Percentiles rank a stretch among this genome's conserved stretches.
phyloP scores from a whole-genome alignment of 2,329 filamentous ascomycete genomes.

The Penicillium sp. region DNA sequence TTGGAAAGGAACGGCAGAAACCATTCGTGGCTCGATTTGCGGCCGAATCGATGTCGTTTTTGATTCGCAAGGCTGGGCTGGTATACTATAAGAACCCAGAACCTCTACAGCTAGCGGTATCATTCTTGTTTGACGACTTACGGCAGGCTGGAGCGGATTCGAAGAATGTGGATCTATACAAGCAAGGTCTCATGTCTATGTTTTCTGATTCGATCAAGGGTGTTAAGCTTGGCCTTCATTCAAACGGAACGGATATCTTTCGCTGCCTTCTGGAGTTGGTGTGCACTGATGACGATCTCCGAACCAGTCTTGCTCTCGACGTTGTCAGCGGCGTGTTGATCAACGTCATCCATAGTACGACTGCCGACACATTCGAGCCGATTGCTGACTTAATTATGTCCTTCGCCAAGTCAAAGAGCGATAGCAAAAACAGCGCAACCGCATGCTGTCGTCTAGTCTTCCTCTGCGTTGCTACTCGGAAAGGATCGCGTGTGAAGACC shows the following conservation, averaged over 20 bases:
- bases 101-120: slow-evolving; percentile 72
- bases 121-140: slow-evolving; percentile 74
- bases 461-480: slow-evolving; percentile 76
- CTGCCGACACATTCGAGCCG: slow-evolving; percentile 71
- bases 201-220: slow-evolving; percentile 80
- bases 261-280: slow-evolving; percentile 53
- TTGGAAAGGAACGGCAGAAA: slow-evolving; percentile 82
- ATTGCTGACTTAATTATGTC: slow-evolving; percentile 68
- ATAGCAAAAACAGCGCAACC: slow-evolving; percentile 46
- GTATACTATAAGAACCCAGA: slow-evolving; percentile 73
- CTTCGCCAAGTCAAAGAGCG: slow-evolving; percentile 45
- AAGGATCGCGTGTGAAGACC: slow-evolving; percentile 72
- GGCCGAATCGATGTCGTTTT: slow-evolving; percentile 91
- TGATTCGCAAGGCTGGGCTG: slow-evolving; percentile 85
- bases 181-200: slow-evolving; percentile 88
- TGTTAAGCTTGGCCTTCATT: slow-evolving; percentile 62
- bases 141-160: slow-evolving; percentile 37
- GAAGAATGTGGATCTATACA: slow-evolving; percentile 64
- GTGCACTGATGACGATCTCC: slow-evolving; percentile 34
- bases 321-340: slow-evolving; percentile 78
- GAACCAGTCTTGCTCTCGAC: slow-evolving; percentile 53
- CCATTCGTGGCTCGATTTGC: slow-evolving; percentile 89
- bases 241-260: slow-evolving; percentile 60
- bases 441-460: slow-evolving; percentile 52
- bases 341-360: slow-evolving; percentile 82